Conservation (phyloP, 2,329 filamentous ascomycete genomes). For the Neoscytalidium dimidiatum region DNA sequence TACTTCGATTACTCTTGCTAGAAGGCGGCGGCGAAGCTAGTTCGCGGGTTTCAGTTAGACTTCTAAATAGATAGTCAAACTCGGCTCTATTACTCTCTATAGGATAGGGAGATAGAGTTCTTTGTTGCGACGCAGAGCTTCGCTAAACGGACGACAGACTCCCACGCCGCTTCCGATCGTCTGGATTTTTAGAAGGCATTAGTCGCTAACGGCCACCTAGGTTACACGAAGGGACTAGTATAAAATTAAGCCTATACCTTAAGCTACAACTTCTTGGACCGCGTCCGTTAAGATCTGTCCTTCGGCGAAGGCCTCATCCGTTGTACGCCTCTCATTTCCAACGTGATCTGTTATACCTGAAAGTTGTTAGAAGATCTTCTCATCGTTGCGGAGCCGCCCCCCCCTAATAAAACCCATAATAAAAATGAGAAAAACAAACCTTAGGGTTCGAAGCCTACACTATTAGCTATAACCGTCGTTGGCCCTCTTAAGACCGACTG, state of each 20-base stretch:
- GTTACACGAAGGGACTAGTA: not conserved
- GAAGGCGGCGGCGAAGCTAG: not conserved
- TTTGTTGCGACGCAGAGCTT: not conserved
- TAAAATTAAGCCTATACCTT: not conserved
- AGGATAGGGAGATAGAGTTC: not conserved
- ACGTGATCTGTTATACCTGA: not conserved
- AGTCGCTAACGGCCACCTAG: not conserved
- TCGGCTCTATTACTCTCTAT: not conserved
- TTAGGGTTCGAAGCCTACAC: not conserved
- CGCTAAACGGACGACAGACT: not conserved
- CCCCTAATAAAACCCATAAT: too few relatives aligned
- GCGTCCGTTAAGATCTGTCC: not conserved
- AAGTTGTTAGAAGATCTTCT: not conserved
- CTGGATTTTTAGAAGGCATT: not conserved
- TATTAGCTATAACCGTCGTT: not conserved
- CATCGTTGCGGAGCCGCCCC: not conserved
- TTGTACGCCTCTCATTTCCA: not conserved
- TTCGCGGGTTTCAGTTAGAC: not conserved
- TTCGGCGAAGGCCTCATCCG: not conserved
- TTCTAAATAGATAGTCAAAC: not conserved
- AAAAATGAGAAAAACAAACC: not conserved
- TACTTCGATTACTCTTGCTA: not conserved
- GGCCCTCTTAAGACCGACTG: not conserved
- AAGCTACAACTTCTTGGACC: not conserved
- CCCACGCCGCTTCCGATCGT: not conserved